Conservation (phyloP, 208 protist genomes). For the Strigomonas culicis region DNA sequence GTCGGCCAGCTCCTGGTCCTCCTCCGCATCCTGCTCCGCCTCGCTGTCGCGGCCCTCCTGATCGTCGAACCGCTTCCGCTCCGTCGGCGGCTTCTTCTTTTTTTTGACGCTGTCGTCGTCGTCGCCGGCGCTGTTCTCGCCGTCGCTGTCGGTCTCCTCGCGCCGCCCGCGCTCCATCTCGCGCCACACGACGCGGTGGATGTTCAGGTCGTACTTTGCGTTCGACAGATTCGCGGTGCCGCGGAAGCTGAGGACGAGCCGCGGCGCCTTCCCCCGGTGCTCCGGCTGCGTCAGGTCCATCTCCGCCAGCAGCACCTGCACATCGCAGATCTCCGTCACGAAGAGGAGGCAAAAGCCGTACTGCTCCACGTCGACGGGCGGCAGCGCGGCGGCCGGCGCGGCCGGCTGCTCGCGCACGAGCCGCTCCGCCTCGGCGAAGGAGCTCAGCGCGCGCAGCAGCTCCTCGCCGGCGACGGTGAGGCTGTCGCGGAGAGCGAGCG, state of each 20-base stretch:
- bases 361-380: constrained; percentile 68
- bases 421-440: neutral
- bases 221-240: constrained; percentile 84
- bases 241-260: constrained; percentile 85
- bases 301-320: constrained; percentile 72
- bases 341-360: constrained; percentile 76
- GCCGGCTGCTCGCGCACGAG: neutral
- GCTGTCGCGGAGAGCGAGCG: neutral
- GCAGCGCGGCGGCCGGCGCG: constrained; percentile 5
- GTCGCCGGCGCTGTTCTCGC: neutral
- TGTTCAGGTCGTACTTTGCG: constrained; percentile 69
- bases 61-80: neutral
- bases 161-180: constrained; percentile 46
- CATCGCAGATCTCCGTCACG: constrained; percentile 47
- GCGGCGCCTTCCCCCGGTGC: constrained; percentile 56
- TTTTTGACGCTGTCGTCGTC: neutral
- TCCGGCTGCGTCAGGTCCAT: constrained; percentile 39
- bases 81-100: too few relatives aligned
- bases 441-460: neutral
- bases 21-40: neutral
- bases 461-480: neutral
- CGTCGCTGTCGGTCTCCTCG: neutral
- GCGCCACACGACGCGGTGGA: constrained; percentile 64
- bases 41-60: neutral
- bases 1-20: neutral